Evolutionary conservation across 768 basidiomycete genomes (phyloP).

Genomic region (Hericium erinaceus): DNA sequence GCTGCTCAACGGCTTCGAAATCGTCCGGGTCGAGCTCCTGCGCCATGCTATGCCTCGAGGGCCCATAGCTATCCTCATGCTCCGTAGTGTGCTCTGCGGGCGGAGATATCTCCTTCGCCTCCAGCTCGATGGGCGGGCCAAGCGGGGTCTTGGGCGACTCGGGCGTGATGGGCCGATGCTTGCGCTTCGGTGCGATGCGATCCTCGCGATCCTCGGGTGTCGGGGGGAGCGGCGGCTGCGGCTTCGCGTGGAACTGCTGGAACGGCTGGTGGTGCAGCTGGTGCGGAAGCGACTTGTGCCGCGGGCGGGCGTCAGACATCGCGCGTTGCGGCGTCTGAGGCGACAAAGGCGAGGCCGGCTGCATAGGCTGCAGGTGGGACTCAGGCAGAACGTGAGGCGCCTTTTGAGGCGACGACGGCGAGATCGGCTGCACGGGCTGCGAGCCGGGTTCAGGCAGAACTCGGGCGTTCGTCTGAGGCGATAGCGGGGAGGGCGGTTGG

Average conservation of each 20-base stretch:
- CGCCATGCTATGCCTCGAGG: no score
- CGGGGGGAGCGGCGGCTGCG: neutral
- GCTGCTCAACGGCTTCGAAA: no score
- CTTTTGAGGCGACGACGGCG: neutral
- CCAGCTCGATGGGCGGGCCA: neutral
- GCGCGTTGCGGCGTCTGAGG: neutral
- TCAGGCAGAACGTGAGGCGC: neutral
- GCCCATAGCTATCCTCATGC: no score
- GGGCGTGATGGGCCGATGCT: conserved; percentile 8
- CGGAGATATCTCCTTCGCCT: neutral
- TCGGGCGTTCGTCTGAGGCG: neutral
- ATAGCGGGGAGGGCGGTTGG: neutral
- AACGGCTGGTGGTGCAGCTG: neutral
- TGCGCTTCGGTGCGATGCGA: neutral
- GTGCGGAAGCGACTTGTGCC: neutral
- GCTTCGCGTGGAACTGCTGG: neutral
- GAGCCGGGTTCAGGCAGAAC: neutral
- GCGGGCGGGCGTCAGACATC: neutral
- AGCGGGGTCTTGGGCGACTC: conserved; percentile 1
- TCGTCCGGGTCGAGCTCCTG: no score
- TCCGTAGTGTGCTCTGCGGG: no score
- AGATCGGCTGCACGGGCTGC: neutral
- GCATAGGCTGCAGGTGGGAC: neutral
- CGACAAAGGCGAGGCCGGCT: neutral
- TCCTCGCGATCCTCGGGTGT: no score